Conservation (phyloP, 257 asterid species). For the Capsicum pubescens region DNA sequence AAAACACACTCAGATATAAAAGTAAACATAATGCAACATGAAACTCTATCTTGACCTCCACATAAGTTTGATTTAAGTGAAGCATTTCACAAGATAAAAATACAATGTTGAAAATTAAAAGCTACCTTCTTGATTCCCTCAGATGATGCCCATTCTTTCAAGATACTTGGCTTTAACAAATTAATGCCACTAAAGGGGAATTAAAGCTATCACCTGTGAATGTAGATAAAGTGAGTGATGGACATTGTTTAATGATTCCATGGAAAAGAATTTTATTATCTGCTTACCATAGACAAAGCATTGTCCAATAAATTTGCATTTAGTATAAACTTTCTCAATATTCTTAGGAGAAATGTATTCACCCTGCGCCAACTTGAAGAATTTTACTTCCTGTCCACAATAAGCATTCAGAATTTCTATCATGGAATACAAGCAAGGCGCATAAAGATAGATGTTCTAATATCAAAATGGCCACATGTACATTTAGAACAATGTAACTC, state of each 20-base stretch:
- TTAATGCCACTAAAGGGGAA: constrained; percentile 79
- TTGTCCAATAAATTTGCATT: too few relatives aligned
- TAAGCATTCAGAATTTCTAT: constrained; percentile 20
- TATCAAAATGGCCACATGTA: constrained; percentile 19
- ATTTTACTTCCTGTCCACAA: constrained; percentile 82
- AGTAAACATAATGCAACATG: not conserved
- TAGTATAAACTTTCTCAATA: too few relatives aligned
- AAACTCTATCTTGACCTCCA: not conserved
- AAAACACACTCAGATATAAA: not conserved
- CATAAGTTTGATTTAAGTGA: not conserved
- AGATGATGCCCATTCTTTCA: constrained; percentile 86
- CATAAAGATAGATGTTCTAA: not conserved
- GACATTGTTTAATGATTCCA: constrained; percentile 9
- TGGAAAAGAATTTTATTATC: constrained; percentile 27
- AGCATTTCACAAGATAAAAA: not conserved
- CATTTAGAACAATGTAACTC: not conserved
- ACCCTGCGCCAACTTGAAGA: constrained; percentile 37
- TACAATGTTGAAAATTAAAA: constrained; percentile 7
- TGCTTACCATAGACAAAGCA: too few relatives aligned
- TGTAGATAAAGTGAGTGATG: constrained; percentile 37
- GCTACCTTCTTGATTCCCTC: constrained; percentile 76
- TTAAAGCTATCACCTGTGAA: constrained; percentile 87
- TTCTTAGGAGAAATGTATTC: too few relatives aligned
- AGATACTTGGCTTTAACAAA: constrained; percentile 74
- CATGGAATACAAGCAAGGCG: constrained; percentile 20